Evolutionary conservation across 768 basidiomycete genomes (phyloP).

Genomic region (Mycena galericulata): DNA sequence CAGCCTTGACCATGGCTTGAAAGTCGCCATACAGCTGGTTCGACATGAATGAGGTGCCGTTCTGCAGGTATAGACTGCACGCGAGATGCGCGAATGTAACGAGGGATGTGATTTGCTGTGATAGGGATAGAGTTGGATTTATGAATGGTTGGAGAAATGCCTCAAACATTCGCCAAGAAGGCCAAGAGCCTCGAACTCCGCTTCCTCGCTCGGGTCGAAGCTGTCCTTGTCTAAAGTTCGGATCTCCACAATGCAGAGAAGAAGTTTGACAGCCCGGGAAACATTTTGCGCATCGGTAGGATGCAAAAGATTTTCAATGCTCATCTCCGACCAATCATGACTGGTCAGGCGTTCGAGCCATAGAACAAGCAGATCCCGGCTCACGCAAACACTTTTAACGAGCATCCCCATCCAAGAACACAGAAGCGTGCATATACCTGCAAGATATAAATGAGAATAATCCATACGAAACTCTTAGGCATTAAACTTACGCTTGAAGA

Average conservation of each 20-base stretch:
- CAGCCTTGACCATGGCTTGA: too few species aligned
- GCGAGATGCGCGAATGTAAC: constrained; percentile 40
- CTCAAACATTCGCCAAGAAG: constrained; percentile 44
- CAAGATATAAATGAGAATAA: background rate
- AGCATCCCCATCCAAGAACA: constrained; percentile 29
- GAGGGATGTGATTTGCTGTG: constrained; percentile 42
- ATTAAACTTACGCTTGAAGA: constrained; percentile 32
- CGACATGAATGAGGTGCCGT: too few species aligned
- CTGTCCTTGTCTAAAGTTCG: constrained; percentile 22
- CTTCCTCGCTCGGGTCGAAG: constrained; percentile 36
- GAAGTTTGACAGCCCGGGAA: constrained; percentile 35
- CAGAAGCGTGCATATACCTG: constrained; percentile 29
- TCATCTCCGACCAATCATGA: constrained; percentile 18
- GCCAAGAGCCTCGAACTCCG: constrained; percentile 31
- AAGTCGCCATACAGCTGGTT: too few species aligned
- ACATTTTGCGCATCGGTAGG: constrained; percentile 41
- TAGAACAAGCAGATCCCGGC: constrained; percentile 23
- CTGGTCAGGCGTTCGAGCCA: constrained; percentile 12
- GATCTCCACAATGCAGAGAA: constrained; percentile 38
- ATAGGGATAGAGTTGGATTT: constrained; percentile 35
- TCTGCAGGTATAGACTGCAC: too few species aligned
- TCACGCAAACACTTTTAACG: constrained; percentile 30
- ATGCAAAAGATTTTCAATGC: constrained; percentile 29
- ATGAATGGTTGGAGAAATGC: constrained; percentile 42
- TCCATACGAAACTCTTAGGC: background rate